Evolutionary conservation across 306 rosid genomes (phyloP), one percentile per base, ranked within the genome.

Genomic region (Cucurbita ficifolia): DNA sequence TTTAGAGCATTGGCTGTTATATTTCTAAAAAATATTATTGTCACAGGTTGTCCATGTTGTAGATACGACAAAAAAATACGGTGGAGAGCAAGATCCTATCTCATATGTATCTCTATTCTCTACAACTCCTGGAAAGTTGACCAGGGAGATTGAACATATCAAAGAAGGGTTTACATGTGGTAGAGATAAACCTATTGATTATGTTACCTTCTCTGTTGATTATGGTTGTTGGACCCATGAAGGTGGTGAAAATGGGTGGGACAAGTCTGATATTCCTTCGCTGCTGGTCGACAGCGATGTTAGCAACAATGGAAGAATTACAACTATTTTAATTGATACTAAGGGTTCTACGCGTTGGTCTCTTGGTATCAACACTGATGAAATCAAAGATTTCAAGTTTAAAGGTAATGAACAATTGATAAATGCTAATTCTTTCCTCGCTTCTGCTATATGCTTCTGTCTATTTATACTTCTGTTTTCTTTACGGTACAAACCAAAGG

Each of bases 1-100:
- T 38, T 63, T 17, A 17, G 16, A 39, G 70, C 14, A 38, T 67
- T 45, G 10, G 40, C 50, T 73, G 51, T 56, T 42, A 36, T 83
- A 40, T 42, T 80, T 39, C 52, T 65, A 65, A 65, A 65, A 43
- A n/a, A n/a, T 6, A 38, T 9, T 19, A 10, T 42, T 65, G 72
- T 79, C 76, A 76, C 84, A 94, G 99, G 97, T 89, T 78, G 99
- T 94, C 45, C 99, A 94, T 79, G 88, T 94, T 61, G 96, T 94
- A 73, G 97, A 94, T 61, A 67, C 92, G 75, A 86, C 91, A 2
- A 77, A 61, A 76, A 81, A 62, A 58, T 63, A 71, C 75, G 82
- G 81, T 79, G 90, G 73, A 77, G 78, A 79, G 54, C 80, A 76
- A 35, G 80, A 77, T 77, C 85, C 84, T 79, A 77, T 24, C 39